Base-by-base conservation (phyloP, 2,329 filamentous ascomycete genomes). In the Ophiostoma sp. region DNA sequence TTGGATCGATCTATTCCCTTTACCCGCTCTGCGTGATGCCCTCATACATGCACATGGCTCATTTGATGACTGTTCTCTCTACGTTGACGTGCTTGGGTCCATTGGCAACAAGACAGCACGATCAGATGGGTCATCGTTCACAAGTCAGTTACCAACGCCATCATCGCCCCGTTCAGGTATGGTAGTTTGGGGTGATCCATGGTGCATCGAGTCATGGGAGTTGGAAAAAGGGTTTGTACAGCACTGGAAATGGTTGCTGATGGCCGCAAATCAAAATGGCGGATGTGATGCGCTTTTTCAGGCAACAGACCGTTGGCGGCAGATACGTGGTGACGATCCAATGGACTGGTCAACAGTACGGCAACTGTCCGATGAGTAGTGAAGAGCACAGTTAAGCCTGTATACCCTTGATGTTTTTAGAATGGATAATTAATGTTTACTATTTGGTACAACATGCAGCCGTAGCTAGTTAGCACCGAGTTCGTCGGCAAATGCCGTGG, bases 111-210 rank as follows among this genome's bases (percentile, higher is more conserved):
- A 64, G 33, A 42, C 59, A 8, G 19, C 31, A 11, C 22, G 8
- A 25, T n/a, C 8, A n/a, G 50, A 52, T n/a, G 52, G 52, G 19
- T 28, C 52, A 3, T 9, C 9, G 12, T 55, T 28, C 52, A 28
- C 52, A 11, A 3, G 9, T 15, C 12, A n/a, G 8, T 25, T 55
- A 11, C 22, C 22, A 8, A 11, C 11, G 22, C 52, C 52, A 28
- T 28, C 52, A 8, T 55, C 22, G 9, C 52, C 52, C 3, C 33
- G 59, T 8, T 39, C 59, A 0, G 59, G 59, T 3, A 25, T 64
- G 36, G 59, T 64, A 6, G 59, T 64, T n/a, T 64, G 59, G 59
- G 59, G 59, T 7, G 59, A 64, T 11, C 59, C 59, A 2, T 64
- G 59, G 59, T 31, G 31, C 31, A n/a, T 64, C 6, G 59, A 39